Percentiles rank a stretch among this genome's conserved stretches.
These are phyloP conservation scores for Rhodotorula sp. DNA, from an alignment of 1,284 basidiomycete species.

Conservation along the genomic window DNA sequence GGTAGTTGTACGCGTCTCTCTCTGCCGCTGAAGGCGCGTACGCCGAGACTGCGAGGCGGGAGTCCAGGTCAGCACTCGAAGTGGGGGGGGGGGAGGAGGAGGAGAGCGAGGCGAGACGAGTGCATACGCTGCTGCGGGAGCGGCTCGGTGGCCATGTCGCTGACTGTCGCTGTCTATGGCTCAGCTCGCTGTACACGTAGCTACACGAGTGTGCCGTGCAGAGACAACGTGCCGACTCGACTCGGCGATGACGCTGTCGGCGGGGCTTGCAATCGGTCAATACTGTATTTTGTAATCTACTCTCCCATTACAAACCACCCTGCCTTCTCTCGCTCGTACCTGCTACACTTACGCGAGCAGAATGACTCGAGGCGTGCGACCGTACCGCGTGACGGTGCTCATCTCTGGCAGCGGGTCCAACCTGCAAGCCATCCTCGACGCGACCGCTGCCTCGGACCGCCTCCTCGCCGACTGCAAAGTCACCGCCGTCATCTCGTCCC, in stretches of 20 bases:
- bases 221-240: no score
- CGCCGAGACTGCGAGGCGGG: slow-evolving; percentile 17
- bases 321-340: background rate
- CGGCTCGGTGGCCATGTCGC: slow-evolving; percentile 25
- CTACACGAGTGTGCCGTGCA: background rate
- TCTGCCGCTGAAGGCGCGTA: slow-evolving; percentile 25
- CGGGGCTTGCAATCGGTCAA: no score
- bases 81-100: background rate
- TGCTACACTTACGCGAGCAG: background rate
- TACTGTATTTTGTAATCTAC: no score
- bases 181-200: no score
- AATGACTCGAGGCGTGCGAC: background rate
- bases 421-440: slow-evolving; percentile 92
- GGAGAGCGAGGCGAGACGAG: no score
- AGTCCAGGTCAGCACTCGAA: slow-evolving; percentile 5
- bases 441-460: slow-evolving; percentile 56
- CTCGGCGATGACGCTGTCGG: no score
- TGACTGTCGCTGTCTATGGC: no score
- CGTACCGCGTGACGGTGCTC: background rate
- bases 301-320: no score
- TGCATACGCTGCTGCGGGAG: slow-evolving; percentile 23
- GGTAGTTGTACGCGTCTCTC: slow-evolving; percentile 22
- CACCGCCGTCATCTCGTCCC: slow-evolving; percentile 82
- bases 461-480: slow-evolving; percentile 53
- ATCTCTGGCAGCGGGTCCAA: slow-evolving; percentile 68